Evolutionary conservation across 192 early-diverging fungal species (phyloP), one percentile per base, ranked within the genome.

Genomic region (Allomyces javanicus): DNA sequence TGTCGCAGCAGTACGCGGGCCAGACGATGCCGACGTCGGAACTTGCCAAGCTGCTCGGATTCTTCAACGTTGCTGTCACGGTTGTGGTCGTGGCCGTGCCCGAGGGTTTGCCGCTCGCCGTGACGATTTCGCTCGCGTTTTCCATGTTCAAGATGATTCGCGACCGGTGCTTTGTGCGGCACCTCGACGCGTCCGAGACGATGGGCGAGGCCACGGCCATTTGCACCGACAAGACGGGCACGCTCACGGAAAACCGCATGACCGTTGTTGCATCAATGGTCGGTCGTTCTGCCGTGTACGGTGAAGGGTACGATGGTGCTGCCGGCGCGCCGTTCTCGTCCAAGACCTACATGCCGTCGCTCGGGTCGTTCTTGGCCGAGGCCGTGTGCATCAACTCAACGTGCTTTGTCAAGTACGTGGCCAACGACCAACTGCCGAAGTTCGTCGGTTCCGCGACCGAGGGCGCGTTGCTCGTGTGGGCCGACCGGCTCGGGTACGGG

Each of bases 111-210:
- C 82, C 82, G n/a, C 75, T 83, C n/a, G 82, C 82, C 21, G 82
- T 83, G 23, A 83, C 82, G 14, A 77, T 83, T 45, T 77, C 79
- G 22, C 70, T 83, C 5, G 77, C 82, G 25, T 78, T 81, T 65
- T 78, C 76, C 66, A 83, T 83, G 82, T 83, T 83, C 73, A 82
- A 82, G 65, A 83, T 83, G 82, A 83, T 83, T 61, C 64, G 74
- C 58, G 82, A 83, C 67, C 79, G 79, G n/a, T 83, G 82, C 68
- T 83, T 83, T 65, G 82, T 83, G 11, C 70, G 82, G 24, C 82
- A 83, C 65, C 67, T 83, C 63, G 78, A 81, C 64, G 82, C 82
- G 3, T 80, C 78, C 12, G 82, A 83, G 67, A 83, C 82, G 1
- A 83, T 83, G 82, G 82, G 82, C 24, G 76, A 83, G 67, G 82